Evolutionary conservation across 768 basidiomycete genomes (phyloP).

Genomic region (Suillus decipiens): DNA sequence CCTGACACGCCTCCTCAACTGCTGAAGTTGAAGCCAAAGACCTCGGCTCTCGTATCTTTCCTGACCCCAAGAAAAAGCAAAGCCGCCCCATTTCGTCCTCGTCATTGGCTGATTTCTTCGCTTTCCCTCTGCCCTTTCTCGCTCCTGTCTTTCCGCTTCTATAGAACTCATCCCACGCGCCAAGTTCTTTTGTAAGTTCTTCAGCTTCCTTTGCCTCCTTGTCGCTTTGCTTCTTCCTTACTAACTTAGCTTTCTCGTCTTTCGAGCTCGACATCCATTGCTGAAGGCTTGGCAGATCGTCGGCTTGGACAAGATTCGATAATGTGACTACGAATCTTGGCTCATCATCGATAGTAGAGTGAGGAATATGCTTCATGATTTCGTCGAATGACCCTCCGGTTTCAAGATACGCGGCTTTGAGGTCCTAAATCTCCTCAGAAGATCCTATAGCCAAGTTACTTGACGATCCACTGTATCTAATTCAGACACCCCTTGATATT

Average conservation of each 20-base stretch:
- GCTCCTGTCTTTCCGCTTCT: slow-evolving; percentile 70
- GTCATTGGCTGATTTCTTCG: slow-evolving; percentile 33
- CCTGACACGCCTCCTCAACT: slow-evolving; percentile 36
- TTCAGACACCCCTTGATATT: slow-evolving; percentile 76
- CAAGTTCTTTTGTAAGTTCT: slow-evolving; percentile 78
- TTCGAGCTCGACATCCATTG: slow-evolving; percentile 72
- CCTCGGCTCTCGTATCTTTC: slow-evolving; percentile 72
- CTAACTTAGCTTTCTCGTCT: slow-evolving; percentile 78
- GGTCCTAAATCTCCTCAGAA: slow-evolving; percentile 77
- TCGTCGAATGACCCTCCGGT: slow-evolving; percentile 73
- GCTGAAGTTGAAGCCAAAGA: slow-evolving; percentile 52
- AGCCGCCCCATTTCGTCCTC: slow-evolving; percentile 37
- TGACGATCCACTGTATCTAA: too few species aligned
- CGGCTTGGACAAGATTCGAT: slow-evolving; percentile 62
- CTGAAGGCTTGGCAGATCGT: slow-evolving; percentile 53
- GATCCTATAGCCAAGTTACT: slow-evolving; percentile 57
- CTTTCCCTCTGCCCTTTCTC: slow-evolving; percentile 56
- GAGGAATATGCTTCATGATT: slow-evolving; percentile 86
- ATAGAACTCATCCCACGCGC: slow-evolving; percentile 94
- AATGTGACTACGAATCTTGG: slow-evolving; percentile 74
- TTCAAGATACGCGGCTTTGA: slow-evolving; percentile 72
- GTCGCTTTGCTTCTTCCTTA: slow-evolving; percentile 71
- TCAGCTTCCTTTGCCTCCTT: slow-evolving; percentile 88
- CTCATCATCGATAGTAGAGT: slow-evolving; percentile 84
- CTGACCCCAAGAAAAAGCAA: slow-evolving; percentile 76